Evolutionary conservation across 108 stramenopile species (phyloP).

Genomic region (Pseudonitzschia pungens): DNA sequence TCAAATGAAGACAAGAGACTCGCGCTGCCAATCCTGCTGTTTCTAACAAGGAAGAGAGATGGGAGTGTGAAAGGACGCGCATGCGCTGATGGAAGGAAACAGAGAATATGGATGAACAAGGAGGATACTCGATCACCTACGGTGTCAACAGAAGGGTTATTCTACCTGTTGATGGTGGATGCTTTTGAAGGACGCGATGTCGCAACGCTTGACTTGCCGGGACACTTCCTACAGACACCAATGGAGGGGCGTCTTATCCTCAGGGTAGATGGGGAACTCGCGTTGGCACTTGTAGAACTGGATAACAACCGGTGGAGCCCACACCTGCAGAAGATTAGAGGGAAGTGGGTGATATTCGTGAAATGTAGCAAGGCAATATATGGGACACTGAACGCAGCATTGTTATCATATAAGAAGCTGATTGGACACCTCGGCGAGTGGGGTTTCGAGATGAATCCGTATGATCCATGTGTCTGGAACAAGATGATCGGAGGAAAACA

Average conservation of each 20-base stretch:
- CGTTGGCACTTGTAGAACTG: no score
- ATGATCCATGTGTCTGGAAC: slow-evolving; percentile 35
- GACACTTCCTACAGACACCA: no score
- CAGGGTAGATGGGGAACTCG: no score
- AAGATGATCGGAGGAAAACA: slow-evolving; percentile 39
- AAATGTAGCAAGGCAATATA: slow-evolving; percentile 23
- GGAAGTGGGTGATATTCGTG: neutral
- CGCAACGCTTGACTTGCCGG: no score
- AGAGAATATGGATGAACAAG: neutral
- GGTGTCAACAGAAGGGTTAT: neutral
- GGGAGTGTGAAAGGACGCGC: slow-evolving; percentile 33
- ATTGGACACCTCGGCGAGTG: slow-evolving; percentile 6
- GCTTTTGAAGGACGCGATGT: no score
- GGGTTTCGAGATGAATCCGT: slow-evolving; percentile 38
- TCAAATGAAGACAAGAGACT: slow-evolving; percentile 27
- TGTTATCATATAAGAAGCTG: slow-evolving; percentile 32
- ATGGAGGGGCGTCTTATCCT: no score
- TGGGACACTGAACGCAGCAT: slow-evolving; percentile 32
- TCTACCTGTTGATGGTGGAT: no score
- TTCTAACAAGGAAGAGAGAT: slow-evolving; percentile 36
- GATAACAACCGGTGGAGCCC: no score
- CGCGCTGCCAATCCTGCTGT: slow-evolving; percentile 38
- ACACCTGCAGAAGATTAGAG: neutral
- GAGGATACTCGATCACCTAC: neutral
- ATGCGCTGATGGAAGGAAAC: slow-evolving; percentile 16